Percentiles rank a stretch among this genome's conserved stretches.
Conservation (phyloP, 345 rosid genomes). For the Hibiscus trionum region DNA sequence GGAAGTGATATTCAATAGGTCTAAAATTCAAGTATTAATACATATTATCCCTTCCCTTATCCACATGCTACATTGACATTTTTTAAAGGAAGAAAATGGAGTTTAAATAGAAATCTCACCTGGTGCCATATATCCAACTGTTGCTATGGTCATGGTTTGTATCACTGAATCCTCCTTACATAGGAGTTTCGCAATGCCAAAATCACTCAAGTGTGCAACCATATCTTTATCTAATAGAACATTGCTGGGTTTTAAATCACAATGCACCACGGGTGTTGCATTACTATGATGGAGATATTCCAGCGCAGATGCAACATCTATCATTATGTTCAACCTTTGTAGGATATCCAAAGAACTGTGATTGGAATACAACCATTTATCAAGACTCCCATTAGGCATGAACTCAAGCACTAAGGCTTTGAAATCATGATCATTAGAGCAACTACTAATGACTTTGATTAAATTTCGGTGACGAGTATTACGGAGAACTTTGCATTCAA, state of each 20-base stretch:
- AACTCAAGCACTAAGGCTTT: background rate
- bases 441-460: constrained; percentile 1
- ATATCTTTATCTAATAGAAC: background rate
- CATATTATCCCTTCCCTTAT: background rate
- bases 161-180: background rate
- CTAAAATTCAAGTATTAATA: background rate
- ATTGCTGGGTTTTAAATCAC: constrained; percentile 15
- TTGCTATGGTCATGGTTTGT: background rate
- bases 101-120: background rate
- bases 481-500: constrained; percentile 7
- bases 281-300: background rate
- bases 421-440: background rate
- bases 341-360: background rate
- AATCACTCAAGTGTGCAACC: background rate
- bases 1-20: background rate
- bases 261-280: background rate
- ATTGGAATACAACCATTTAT: constrained; percentile 7
- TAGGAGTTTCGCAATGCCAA: background rate
- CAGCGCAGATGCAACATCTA: constrained; percentile 11
- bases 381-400: constrained; percentile 12
- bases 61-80: background rate
- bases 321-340: constrained; percentile 13
- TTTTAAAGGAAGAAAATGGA: background rate
- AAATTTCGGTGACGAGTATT: constrained; percentile 16
- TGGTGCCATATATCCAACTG: background rate